Base-by-base conservation (phyloP, 768 basidiomycete genomes). In the Panaeolus papilionaceus region DNA sequence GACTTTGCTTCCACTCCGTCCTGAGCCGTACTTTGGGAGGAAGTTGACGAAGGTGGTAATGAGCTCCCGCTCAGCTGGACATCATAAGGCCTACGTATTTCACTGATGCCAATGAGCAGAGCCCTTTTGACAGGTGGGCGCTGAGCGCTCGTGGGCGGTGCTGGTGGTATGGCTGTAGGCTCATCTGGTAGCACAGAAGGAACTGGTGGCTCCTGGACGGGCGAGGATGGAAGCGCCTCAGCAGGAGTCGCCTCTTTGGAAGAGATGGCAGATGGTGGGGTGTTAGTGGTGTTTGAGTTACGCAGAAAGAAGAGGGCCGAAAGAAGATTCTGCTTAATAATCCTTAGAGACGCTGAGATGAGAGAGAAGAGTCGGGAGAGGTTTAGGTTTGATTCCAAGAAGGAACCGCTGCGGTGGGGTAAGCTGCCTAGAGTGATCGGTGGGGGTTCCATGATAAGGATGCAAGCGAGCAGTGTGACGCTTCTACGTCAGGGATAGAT, bases 71-170 rank as follows among this genome's bases (percentile, higher is more conserved):
- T 44, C 42, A 77, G 44, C 75, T 70, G 37, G 79, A 79, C 16
- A 79, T 78, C 45, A 79, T 75, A 12, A 81, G 69, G 0, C 14
- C 33, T 33, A 33, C 62, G 12, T 7, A 64, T 62, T 23, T 63
- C 40, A 23, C 42, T 39, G 45, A 71, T 65, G 12, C 70, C 70
- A 33, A 71, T 69, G 23, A 71, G 51, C 37, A 71, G 70, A 12
- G 70, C 70, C 39, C 67, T 64, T 42, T 61, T 64, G 6, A n/a
- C n/a, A 12, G 23, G 20, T 26, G 12, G 12, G 23, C 20, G 47
- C 6, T 23, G 20, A 4, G 20, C 20, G 20, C 9, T 26, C 6
- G 47, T 26, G 47, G 47, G 47, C 47, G 47, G 20, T 51, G 7
- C 8, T 9, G 20, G 9, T 12, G n/a, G 8, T 7, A 20, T 51